Evolutionary conservation across 371 early-diverging fungal species (phyloP), one percentile per base, ranked within the genome.

Genomic region (Funneliformis caledonium): DNA sequence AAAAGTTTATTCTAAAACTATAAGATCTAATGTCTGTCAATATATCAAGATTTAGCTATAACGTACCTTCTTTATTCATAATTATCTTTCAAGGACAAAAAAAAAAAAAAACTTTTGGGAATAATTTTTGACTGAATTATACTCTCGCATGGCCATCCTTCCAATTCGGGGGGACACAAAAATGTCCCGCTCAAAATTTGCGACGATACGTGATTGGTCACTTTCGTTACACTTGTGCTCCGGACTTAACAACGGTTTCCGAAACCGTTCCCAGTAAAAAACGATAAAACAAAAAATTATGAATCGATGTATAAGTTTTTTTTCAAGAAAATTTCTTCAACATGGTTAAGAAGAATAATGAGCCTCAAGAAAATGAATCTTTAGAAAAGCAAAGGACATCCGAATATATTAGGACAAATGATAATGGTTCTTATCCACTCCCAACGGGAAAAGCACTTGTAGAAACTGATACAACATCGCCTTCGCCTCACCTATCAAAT

Each of bases 401-500:
- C 37, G 37, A 37, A 37, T 2, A 37, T 37, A 37, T 7, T 19
- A 16, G 16, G 16, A 56, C 56, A 56, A n/a, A 56, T 37, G 37
- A 37, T 56, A 52, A 52, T 52, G 52, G 12, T 67, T 67, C 67
- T n/a, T 70, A 70, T 47, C 72, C 22, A 22, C 45, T 48, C 11
- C 83, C 81, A 50, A 76, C 31, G 16, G 82, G 72, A 67, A 78
- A 82, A 67, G 83, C 81, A 19, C 77, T 84, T 65, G 76, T 85
- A 10, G 85, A 85, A 76, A 83, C 85, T 3, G 81, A 60, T 33
- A 84, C 82, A 14, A 31, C 64, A 10, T 50, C 52, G 7, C 85
- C 85, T 14, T 67, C 50, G 37, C 84, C 85, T 14, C 86, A 86
- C 42, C 68, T 84, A 72, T 59, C 47, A 2, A 45, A 31, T 10